phyloP scores from a whole-genome alignment of 352 stramenopile genomes.

The Phytopythium boreale region DNA sequence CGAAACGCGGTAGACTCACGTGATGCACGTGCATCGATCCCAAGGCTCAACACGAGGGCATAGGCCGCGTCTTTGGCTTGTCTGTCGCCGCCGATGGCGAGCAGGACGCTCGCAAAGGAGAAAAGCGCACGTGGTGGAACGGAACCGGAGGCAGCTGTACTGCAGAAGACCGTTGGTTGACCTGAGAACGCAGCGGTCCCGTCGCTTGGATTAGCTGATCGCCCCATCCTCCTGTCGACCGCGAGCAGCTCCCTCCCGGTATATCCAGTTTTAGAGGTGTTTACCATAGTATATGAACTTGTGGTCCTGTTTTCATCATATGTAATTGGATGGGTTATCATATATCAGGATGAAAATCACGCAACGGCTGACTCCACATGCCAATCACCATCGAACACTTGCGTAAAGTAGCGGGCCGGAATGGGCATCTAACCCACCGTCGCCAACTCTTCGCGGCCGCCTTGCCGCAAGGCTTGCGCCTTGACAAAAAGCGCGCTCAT shows the following conservation, averaged over 20 bases:
- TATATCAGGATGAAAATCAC: not conserved
- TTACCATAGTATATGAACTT: not conserved
- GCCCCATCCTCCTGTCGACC: constrained; percentile 10
- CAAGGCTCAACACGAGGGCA: not conserved
- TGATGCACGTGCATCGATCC: not conserved
- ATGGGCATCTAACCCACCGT: too few relatives aligned
- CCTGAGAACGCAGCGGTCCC: not conserved
- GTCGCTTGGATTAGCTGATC: constrained; percentile 14
- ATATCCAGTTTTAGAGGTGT: not conserved
- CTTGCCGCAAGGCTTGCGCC: too few relatives aligned
- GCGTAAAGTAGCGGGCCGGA: not conserved
- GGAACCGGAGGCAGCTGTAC: too few relatives aligned
- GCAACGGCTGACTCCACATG: not conserved
- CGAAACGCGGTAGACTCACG: not conserved
- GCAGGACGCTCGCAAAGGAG: not conserved
- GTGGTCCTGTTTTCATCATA: not conserved
- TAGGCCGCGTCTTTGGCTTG: not conserved
- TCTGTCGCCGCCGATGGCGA: not conserved
- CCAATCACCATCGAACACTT: not conserved
- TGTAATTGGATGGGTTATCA: not conserved
- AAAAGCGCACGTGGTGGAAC: too few relatives aligned
- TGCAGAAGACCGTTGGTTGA: not conserved
- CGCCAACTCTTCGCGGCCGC: too few relatives aligned
- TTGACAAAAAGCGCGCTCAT: not conserved
- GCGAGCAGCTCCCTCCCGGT: not conserved